phyloP scores from a whole-genome alignment of 352 stramenopile genomes.

The Globisporangium barbulae region DNA sequence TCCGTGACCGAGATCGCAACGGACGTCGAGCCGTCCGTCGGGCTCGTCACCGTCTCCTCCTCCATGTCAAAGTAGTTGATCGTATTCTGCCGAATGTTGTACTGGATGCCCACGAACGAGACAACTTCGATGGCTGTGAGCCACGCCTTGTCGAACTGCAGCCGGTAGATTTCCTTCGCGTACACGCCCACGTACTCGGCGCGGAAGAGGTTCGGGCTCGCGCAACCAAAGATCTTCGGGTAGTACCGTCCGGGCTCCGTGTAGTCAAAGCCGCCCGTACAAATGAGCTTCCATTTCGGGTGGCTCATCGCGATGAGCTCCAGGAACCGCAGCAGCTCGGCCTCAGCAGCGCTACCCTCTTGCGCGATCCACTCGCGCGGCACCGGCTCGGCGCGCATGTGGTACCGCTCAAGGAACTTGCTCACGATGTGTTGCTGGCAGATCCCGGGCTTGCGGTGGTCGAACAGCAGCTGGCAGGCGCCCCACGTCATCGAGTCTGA shows the following conservation, averaged over 20 bases:
- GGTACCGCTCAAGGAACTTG: constrained; percentile 20
- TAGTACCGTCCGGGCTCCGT: constrained; percentile 9
- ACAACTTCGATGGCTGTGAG: constrained; percentile 19
- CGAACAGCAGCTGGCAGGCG: constrained; percentile 16
- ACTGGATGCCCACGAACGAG: constrained; percentile 13
- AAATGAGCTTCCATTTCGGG: constrained; percentile 17
- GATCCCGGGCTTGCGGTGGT: constrained; percentile 16
- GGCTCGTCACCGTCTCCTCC: background rate
- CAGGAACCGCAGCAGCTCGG: constrained; percentile 21
- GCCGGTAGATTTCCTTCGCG: constrained; percentile 6
- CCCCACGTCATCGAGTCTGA: constrained; percentile 22
- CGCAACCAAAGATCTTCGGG: constrained; percentile 21
- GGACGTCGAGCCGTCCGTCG: background rate
- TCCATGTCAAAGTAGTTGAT: constrained; percentile 16
- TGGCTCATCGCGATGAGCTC: constrained; percentile 21
- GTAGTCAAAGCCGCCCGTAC: constrained; percentile 22
- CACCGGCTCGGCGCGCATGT: constrained; percentile 1
- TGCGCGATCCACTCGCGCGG: constrained; percentile 1
- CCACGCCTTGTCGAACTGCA: constrained; percentile 20
- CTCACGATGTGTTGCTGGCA: constrained; percentile 22
- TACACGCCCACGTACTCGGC: constrained; percentile 19
- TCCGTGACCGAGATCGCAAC: constrained; percentile 8
- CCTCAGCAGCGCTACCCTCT: constrained; percentile 10
- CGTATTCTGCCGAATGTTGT: constrained; percentile 22
- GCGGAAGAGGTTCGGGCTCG: constrained; percentile 22